Percentiles rank a stretch among this genome's conserved stretches.
Conservation (phyloP, 305 asterid genomes). For the Fraxinus paxiana region DNA sequence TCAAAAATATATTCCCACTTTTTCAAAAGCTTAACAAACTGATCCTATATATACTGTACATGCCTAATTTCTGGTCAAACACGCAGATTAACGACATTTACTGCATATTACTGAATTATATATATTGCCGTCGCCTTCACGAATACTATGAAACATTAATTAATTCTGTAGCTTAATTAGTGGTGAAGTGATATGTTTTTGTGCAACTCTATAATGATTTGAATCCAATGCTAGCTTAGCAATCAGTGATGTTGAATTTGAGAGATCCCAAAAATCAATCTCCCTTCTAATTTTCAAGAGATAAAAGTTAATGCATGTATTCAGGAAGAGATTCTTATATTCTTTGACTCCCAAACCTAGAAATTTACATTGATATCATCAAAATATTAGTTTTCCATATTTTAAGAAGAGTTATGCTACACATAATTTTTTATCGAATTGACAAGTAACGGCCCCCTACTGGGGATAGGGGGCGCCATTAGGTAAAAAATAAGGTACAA, state of each 20-base stretch:
- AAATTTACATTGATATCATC: neutral
- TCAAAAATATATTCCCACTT: neutral
- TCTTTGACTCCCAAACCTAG: neutral
- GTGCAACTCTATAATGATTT: neutral
- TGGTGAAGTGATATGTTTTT: neutral
- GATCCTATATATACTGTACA: constrained; percentile 4
- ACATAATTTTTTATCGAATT: too few relatives aligned
- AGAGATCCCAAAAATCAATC: constrained; percentile 1
- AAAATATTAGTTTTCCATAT: neutral
- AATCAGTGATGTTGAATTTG: neutral
- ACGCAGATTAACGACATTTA: constrained; percentile 29
- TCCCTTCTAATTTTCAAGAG: neutral
- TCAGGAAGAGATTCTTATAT: neutral
- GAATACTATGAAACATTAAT: constrained; percentile 34
- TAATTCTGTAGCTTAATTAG: constrained; percentile 13
- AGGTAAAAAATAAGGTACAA: too few relatives aligned
- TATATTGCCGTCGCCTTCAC: constrained; percentile 61
- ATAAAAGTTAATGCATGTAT: neutral
- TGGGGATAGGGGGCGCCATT: too few relatives aligned
- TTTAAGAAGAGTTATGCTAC: neutral
- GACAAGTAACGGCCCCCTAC: too few relatives aligned
- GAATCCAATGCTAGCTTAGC: neutral
- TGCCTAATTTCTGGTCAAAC: constrained; percentile 40
- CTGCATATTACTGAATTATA: constrained; percentile 6
- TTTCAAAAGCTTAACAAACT: neutral